A percentile compares a stretch with the other conserved stretches of the same genome.
Conservation (phyloP, 106 monocot species). For the Dendrobium catenatum region DNA sequence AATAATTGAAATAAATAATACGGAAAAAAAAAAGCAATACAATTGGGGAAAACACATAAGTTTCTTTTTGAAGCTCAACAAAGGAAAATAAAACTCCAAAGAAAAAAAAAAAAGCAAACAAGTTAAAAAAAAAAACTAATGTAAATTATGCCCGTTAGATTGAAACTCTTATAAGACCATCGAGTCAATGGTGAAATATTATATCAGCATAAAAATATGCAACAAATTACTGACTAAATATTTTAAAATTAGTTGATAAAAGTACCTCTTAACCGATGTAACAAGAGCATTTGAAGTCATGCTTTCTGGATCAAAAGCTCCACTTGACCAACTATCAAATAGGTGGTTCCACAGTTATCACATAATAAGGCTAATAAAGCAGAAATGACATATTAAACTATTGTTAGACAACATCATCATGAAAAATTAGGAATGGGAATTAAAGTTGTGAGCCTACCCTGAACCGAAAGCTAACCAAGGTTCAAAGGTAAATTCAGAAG, state of each 20-base stretch:
- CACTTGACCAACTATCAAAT: constrained; percentile 80
- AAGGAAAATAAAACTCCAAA: no score
- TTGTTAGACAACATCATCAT: neutral
- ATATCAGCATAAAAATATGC: neutral
- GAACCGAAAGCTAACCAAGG: neutral
- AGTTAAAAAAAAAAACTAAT: neutral
- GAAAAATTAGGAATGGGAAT: neutral
- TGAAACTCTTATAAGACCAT: neutral
- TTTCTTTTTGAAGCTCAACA: no score
- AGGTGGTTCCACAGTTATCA: neutral
- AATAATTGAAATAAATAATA: no score
- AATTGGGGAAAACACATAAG: no score
- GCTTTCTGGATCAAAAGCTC: constrained; percentile 81
- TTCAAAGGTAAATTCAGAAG: neutral
- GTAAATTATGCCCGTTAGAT: neutral
- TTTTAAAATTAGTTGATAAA: neutral
- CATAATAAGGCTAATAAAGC: neutral
- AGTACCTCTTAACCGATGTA: constrained; percentile 81
- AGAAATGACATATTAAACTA: neutral
- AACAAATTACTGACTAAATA: neutral
- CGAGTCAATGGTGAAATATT: neutral
- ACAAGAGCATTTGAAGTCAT: constrained; percentile 40
- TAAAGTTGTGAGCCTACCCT: neutral
- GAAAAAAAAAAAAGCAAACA: neutral
- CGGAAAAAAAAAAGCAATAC: no score